Base-by-base conservation (phyloP, 139 green algal species). In the Microglena sp. region DNA sequence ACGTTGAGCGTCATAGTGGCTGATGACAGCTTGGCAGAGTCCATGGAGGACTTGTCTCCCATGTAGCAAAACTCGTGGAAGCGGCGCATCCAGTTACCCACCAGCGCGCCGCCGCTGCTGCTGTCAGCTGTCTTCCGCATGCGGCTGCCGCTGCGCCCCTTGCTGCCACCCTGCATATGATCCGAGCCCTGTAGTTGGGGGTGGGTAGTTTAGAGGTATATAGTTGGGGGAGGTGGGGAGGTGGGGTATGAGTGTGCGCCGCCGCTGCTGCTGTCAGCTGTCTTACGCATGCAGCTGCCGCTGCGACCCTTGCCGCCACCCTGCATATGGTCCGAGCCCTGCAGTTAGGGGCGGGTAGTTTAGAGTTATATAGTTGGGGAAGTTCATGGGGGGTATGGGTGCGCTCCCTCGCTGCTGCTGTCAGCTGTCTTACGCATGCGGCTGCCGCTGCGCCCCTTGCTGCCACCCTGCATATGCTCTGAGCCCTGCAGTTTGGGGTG, bases 21-120 rank as follows among this genome's bases (percentile, higher is more conserved):
- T 7, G 36, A 45, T 7, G 4, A 45, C 11, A 62, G 8, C 55
- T 62, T 62, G 8, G 55, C 55, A 5, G 55, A 40, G 26, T 62
- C 55, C 55, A 62, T n/a, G 8, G 55, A 34, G 6, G 55, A 33
- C 34, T 65, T 65, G 33, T 65, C 58, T 6, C 33, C 58, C 28
- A 65, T 33, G 58, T 65, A 65, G 4, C 33, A 33, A 21, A 65
- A n/a, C 58, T 65, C 58, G 58, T 65, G 58, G 58, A 65, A 65
- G 33, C 58, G 58, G 21, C 58, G 33, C 58, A 65, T 53, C 58
- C 58, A 65, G 58, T 65, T 65, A 7, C 58, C 58, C 6, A 5
- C 6, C 32, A 46, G 40, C 40, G 40, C 40, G 11, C 8, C 8
- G 11, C 40, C 40, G 40, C 8, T 46, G 40, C 8, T 8, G 40